These are phyloP conservation scores for Coprinopsis cinerea DNA, from an alignment of 768 basidiomycete genomes.

Conservation along the genomic window DNA sequence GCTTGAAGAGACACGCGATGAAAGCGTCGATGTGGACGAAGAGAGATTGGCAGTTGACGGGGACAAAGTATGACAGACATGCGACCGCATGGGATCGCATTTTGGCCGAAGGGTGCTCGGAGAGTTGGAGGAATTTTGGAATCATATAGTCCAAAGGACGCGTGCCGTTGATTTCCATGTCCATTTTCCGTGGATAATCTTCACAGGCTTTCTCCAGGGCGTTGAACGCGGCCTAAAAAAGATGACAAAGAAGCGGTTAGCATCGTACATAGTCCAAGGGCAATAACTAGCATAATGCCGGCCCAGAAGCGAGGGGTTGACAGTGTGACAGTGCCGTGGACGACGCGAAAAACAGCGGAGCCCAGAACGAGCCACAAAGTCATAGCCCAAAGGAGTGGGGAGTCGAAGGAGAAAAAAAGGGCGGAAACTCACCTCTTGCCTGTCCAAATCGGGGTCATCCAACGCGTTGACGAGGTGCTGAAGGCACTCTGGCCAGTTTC, in stretches of 20 bases:
- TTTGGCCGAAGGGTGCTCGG: conserved; percentile 80
- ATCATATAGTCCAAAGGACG: conserved; percentile 95
- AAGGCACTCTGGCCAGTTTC: conserved; percentile 93
- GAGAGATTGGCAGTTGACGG: conserved; percentile 80
- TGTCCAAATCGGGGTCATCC: conserved; percentile 66
- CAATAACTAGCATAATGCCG: too few species aligned
- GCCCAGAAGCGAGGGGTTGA: not conserved
- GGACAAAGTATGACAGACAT: conserved; percentile 92
- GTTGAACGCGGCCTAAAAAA: conserved; percentile 77
- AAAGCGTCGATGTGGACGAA: conserved; percentile 89
- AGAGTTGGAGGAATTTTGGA: conserved; percentile 86
- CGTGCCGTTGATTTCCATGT: conserved; percentile 89
- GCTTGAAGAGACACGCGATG: conserved; percentile 89
- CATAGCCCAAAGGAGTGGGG: not conserved
- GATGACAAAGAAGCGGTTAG: conserved; percentile 8
- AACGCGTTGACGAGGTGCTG: conserved; percentile 76
- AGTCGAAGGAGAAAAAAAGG: not conserved
- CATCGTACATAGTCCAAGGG: too few species aligned
- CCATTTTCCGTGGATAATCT: conserved; percentile 93
- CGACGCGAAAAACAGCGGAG: not conserved
- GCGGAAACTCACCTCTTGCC: conserved; percentile 74
- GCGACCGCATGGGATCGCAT: conserved; percentile 92
- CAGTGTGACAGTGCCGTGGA: not conserved
- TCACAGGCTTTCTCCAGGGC: conserved; percentile 94
- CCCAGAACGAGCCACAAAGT: not conserved